These are phyloP conservation scores for Phytopythium helicoides DNA, from an alignment of 352 stramenopile species.

Conservation along the genomic window DNA sequence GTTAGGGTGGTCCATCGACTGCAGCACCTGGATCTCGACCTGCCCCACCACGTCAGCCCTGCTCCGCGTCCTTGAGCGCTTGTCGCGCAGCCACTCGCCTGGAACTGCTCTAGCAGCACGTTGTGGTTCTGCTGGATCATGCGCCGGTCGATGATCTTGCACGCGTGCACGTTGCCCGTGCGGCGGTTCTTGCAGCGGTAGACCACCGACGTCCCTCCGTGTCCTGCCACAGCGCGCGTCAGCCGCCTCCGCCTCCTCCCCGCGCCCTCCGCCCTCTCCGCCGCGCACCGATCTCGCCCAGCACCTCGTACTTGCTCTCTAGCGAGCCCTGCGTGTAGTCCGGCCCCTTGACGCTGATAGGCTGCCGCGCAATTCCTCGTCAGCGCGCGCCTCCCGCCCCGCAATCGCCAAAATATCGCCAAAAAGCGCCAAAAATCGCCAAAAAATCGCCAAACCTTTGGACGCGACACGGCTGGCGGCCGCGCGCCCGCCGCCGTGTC, in stretches of 20 bases:
- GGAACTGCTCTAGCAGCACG: slow-evolving; percentile 85
- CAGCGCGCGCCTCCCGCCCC: not conserved
- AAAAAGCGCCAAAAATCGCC: too few relatives aligned
- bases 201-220: slow-evolving; percentile 83
- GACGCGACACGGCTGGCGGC: slow-evolving; percentile 24
- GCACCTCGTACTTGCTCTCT: slow-evolving; percentile 83
- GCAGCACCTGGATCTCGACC: slow-evolving; percentile 89
- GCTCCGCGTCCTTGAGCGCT: too few relatives aligned
- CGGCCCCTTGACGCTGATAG: slow-evolving; percentile 69
- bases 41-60: too few relatives aligned
- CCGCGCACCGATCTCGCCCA: slow-evolving; percentile 73
- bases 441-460: slow-evolving; percentile 36
- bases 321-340: slow-evolving; percentile 69
- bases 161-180: slow-evolving; percentile 54
- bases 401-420: too few relatives aligned
- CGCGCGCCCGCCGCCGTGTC: slow-evolving; percentile 21
- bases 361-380: slow-evolving; percentile 21
- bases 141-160: slow-evolving; percentile 88
- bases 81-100: slow-evolving; percentile 55
- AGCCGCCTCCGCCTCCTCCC: not conserved
- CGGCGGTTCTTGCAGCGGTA: slow-evolving; percentile 76
- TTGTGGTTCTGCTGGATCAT: slow-evolving; percentile 70
- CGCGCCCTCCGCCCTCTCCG: too few relatives aligned
- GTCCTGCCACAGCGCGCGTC: slow-evolving; percentile 31
- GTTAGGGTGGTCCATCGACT: slow-evolving; percentile 87